Evolutionary conservation across 1,284 basidiomycete genomes (phyloP), one percentile per base, ranked within the genome.

Genomic region (Puccinia coronata): DNA sequence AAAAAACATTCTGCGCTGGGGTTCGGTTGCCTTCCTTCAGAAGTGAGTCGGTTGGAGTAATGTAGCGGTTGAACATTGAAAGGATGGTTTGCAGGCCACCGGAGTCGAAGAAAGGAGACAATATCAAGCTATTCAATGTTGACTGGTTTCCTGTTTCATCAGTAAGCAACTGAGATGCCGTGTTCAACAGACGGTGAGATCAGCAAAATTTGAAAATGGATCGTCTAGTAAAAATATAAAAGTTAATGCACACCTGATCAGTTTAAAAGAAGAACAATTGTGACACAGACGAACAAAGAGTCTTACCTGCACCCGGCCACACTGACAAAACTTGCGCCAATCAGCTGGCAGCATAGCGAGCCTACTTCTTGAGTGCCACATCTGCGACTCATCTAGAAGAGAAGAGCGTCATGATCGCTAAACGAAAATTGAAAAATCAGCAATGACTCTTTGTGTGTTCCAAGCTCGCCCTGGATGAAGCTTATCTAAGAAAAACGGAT

Each of bases 401-500:
- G 85, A 98, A 92, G 85, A 97, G 89, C 85, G 94, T 93, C 82
- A 95, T 92, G 82, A 95, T 91, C 23, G 93, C 94, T 94, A 39
- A 36, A 81, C 11, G n/a, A n/a, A n/a, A n/a, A 43, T 16, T 8
- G 8, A 53, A 36, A 49, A n/a, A 82, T 53, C 23, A 20, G 51
- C 5, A 28, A 14, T 9, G 25, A 28, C 23, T 23, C n/a, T 6
- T 53, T n/a, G 6, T 6, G 5, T 23, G 25, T 20, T 8, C 39
- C 78, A 43, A 75, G 51, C 49, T 8, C n/a, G 12, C 14, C 16
- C 5, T 69, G 36, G 8, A 79, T 6, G n/a, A 59, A 28, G 28
- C 86, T 88, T 86, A 95, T 95, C 91, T 89, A 93, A 93, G 88
- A 97, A 95, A 86, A 98, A 92, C 6, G 93, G 92, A 0, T 91